Evolutionary conservation across 1,139 yeast genomes (phyloP), one percentile per base, ranked within the genome.

Genomic region (Meyerozyma carpophila): DNA sequence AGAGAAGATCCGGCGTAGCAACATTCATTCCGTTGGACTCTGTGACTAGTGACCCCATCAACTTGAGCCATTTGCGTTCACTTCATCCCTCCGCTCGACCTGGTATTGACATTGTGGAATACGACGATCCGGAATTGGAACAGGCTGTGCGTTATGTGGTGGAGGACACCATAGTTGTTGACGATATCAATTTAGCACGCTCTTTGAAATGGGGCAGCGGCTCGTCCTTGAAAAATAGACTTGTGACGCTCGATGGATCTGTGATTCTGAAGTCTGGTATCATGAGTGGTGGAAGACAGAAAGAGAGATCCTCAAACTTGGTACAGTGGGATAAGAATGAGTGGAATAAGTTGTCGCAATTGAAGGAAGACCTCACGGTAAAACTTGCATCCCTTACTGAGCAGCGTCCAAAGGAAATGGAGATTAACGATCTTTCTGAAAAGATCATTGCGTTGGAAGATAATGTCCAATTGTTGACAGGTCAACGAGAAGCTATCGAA

Each of bases 21-120:
- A 82, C 95, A 0, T 91, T 93, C 54, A 85, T 93, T 48, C 98
- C 98, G 0, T 67, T 93, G 43, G 95, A 90, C 56, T 76, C 91
- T 1, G 81, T 93, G 32, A 58, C 61, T 14, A 52, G 51, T 24
- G 84, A 79, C n/a, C 71, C 77, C 4, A 68, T 71, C 27, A 78
- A 84, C 34, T 71, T 85, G 40, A 81, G 79, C 50, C 72, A 74
- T 39, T 66, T 84, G 39, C 71, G 95, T 53, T 75, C 80, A 9
- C 55, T 84, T 39, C 79, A 81, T 47, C 66, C 68, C 8, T 65
- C 68, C 24, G 84, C 82, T 1, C 72, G 80, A 43, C 87, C 93
- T 38, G 79, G 84, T 1, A 62, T 82, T 43, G 98, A 93, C 61
- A 76, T 88, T 20, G 76, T 89, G 24, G 82, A 82, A 32, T 87